Base-by-base conservation (phyloP, 1,284 basidiomycete genomes). In the Irpex rosettiformis region DNA sequence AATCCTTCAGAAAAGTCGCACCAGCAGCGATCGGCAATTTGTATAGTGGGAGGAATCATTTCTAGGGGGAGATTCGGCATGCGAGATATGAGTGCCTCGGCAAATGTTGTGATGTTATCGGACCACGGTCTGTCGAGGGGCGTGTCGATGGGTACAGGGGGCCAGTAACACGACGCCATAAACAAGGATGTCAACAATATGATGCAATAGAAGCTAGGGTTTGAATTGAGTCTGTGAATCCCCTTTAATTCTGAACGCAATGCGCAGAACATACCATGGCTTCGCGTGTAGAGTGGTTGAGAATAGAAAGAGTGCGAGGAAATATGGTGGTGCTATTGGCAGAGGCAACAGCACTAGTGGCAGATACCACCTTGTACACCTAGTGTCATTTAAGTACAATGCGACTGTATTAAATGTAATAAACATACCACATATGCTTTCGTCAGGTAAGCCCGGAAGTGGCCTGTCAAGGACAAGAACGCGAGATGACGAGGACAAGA, bases 91-190 rank as follows among this genome's bases (percentile, higher is more conserved):
- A 90, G 70, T 2, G 85, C 86, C 45, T 88, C 80, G 3, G 79
- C 77, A 68, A 87, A 89, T 6, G 86, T 88, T 16, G 85, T 87
- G 66, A 88, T 79, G 67, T 86, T 84, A 45, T 79, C 77, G 5
- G 84, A 73, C 84, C 86, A 88, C 2, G 90, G 85, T 16, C 69
- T 69, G 22, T 82, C 78, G 56, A 91, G 82, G 1, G 80, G 75
- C 27, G 79, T 80, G 60, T 85, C 80, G 45, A 86, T 69, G 10
- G 88, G 81, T 51, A 90, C 81, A 18, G 91, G 87, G 61, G 90
- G 88, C 90, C 90, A 91, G 71, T 92, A 91, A 69, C 91, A 93
- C 10, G 90, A 89, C 13, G 90, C 89, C 62, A 91, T 79, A 70
- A 91, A 92, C 55, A 92, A 78, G 13, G 90, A 88, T 0, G 84